Conservation (phyloP, 2,329 filamentous ascomycete species). For the Graphium sp. region DNA sequence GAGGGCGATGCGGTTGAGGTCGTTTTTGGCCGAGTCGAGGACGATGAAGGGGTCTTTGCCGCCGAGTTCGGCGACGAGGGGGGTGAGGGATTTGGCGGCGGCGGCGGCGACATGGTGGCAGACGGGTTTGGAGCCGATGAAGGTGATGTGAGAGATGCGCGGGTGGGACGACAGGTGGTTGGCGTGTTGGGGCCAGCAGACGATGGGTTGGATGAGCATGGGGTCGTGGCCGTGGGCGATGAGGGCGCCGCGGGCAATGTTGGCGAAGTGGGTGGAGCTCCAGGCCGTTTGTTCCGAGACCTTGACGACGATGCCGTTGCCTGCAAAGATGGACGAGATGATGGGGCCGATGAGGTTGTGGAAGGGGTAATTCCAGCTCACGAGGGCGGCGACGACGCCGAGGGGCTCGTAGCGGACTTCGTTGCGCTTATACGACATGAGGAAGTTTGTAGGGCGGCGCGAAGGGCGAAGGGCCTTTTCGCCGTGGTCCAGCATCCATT, state of each 20-base stretch:
- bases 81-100: slow-evolving; percentile 72
- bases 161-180: slow-evolving; percentile 72
- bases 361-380: slow-evolving; percentile 96
- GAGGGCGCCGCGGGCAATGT: slow-evolving; percentile 64
- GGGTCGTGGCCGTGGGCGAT: slow-evolving; percentile 68
- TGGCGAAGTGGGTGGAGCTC: slow-evolving; percentile 70
- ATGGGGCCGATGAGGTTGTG: slow-evolving; percentile 89
- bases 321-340: slow-evolving; percentile 79
- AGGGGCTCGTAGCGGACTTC: slow-evolving; percentile 81
- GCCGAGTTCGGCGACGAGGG: slow-evolving; percentile 78
- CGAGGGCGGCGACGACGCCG: slow-evolving; percentile 79
- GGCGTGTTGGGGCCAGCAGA: slow-evolving; percentile 77
- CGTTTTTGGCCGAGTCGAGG: slow-evolving; percentile 54
- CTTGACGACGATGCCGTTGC: slow-evolving; percentile 86
- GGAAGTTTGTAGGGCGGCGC: slow-evolving; percentile 65
- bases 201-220: slow-evolving; percentile 65
- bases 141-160: slow-evolving; percentile 75
- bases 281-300: slow-evolving; percentile 91
- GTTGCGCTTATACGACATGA: slow-evolving; percentile 94
- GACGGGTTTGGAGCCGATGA: slow-evolving; percentile 80
- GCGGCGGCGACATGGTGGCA: slow-evolving; percentile 78
- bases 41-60: slow-evolving; percentile 89
- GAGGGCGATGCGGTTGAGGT: slow-evolving; percentile 58
- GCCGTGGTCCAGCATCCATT: slow-evolving; percentile 86
- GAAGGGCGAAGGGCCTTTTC: slow-evolving; percentile 62